Conservation (phyloP, 495 filamentous ascomycete species). For the Neurospora sp. region DNA sequence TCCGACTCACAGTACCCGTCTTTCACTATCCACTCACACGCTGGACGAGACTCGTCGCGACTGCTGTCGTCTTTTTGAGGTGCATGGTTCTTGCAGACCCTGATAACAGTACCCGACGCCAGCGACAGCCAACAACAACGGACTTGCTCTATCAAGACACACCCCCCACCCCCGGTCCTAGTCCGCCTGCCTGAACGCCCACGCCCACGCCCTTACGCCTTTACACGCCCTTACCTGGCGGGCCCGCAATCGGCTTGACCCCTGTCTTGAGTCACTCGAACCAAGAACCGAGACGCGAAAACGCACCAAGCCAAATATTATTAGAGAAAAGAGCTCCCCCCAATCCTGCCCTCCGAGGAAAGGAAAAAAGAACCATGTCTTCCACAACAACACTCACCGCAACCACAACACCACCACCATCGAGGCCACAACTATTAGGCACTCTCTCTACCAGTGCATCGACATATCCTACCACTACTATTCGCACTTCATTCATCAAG, state of each 20-base stretch:
- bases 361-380: conserved; percentile 13
- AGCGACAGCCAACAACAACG: background rate
- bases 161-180: conserved; percentile 11
- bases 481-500: conserved; percentile 19
- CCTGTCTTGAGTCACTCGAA: conserved; percentile 21
- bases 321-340: conserved; percentile 3
- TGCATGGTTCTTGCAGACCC: background rate
- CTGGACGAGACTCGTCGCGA: background rate
- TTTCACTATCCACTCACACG: background rate
- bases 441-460: conserved; percentile 1
- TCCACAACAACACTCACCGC: conserved; percentile 12
- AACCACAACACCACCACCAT: conserved; percentile 7
- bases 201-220: conserved; percentile 1
- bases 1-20: background rate
- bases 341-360: conserved; percentile 7
- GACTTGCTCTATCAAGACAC: background rate
- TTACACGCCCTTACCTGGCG: conserved; percentile 7
- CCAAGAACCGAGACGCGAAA: conserved; percentile 16
- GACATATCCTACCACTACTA: conserved; percentile 3
- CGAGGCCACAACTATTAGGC: conserved; percentile 5
- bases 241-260: conserved; percentile 20
- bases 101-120: background rate
- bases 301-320: conserved; percentile 13
- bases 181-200: background rate
- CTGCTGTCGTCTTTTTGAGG: background rate